Base-by-base conservation (phyloP, 2,329 filamentous ascomycete genomes). In the Paraphaeosphaeria sporulosa region DNA sequence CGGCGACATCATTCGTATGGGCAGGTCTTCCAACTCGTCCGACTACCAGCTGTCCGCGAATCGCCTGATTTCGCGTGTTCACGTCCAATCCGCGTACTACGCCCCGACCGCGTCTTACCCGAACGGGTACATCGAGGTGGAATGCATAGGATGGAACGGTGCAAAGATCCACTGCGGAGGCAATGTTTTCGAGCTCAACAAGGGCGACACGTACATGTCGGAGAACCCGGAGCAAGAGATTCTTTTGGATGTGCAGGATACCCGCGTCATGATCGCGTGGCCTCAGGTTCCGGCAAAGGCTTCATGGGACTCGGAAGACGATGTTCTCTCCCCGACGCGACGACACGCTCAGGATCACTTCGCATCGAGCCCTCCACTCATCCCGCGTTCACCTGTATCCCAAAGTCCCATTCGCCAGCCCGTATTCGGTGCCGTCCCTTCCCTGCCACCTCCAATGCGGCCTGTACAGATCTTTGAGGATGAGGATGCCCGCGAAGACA, bases 141-240 rank as follows among this genome's bases (percentile, higher is more conserved):
- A 92, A 71, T 99, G 95, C 83, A 87, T 91, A 72, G 95, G 95
- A 23, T 98, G 94, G 94, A 99, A 99, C 77, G 95, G 95, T 17
- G 84, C 95, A 66, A 96, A 93, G 81, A 81, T 99, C 68, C 93
- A 97, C 80, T 97, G 93, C 82, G 90, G 94, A 79, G 93, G 93
- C 58, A 89, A 90, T 67, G 90, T 92, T 3, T 94, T 92, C 83
- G 92, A 97, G 67, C 80, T 99, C 71, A 85, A 84, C 65, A 97
- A 97, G 81, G 93, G 91, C 19, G 93, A 97, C 75, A 91, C 88
- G 52, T 98, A 97, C 78, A 90, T 89, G 49, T 96, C 93, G 59
- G 92, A 96, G 79, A 94, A 93, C 32, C 92, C 94, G 74, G 88
- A 89, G 66, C 89, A 89, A 19, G 93, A 96, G 71, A 93, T 99